Evolutionary conservation across 306 rosid species (phyloP), one percentile per base, ranked within the genome.

Genomic region (Cucurbita pepo): DNA sequence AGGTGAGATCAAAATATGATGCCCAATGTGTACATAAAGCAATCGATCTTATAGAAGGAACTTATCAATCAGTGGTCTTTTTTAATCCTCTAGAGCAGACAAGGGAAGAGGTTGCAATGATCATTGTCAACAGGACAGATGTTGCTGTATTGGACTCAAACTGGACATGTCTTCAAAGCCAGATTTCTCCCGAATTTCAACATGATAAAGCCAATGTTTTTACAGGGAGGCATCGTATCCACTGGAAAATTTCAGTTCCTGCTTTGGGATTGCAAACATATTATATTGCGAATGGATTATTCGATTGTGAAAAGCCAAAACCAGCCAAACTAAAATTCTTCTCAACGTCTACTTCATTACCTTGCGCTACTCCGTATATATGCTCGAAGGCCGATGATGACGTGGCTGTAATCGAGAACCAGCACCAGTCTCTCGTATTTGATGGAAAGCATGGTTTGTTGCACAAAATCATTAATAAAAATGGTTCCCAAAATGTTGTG

Each of bases 21-120:
- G 92, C 81, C 67, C 99, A 89, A 77, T 96, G 97, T 16, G 79
- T 88, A 77, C 92, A 89, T 76, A 89, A 87, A 89, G 82, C 85
- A 50, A 82, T 89, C 40, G 72, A 61, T 80, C 82, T 86, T 73
- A 89, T 56, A 52, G 90, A 91, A 71, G 88, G 90, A 71, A 79
- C 88, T 19, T 81, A 82, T 54, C 86, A 91, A 41, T 75, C 99
- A 9, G 91, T 91, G 50, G 80, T 88, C 51, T 69, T 84, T 77
- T 91, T 83, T 44, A 94, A 94, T 83, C 90, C 99, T 66, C 67
- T 80, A 70, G 99, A 84, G 83, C 99, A 89, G 81, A 89, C 92
- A 75, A 89, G 99, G 74, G 92, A 88, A 78, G 99, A 94, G 80
- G 86, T 94, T 73, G 95, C 84, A 65, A 85, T 94, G 96, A 81